Percentiles rank a stretch among this genome's conserved stretches.
Evolutionary conservation across 2,329 filamentous ascomycete genomes (phyloP).

Genomic region (Diaporthe citriasiana): DNA sequence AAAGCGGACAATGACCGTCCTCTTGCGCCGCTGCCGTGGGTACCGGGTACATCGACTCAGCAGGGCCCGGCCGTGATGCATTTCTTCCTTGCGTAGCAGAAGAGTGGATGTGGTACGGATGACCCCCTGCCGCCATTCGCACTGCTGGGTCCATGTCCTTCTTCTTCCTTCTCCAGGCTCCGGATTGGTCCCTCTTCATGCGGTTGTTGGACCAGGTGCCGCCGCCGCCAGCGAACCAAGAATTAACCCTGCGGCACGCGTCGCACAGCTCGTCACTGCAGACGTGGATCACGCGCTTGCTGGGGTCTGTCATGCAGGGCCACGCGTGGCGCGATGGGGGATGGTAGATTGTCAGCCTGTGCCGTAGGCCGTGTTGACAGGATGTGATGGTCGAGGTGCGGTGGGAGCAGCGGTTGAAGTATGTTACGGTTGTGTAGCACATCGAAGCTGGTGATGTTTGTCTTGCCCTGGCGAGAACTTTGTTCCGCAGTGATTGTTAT

Average conservation of each 20-base stretch:
- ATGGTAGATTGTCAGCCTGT: neutral
- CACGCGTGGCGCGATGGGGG: neutral
- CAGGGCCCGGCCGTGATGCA: no score
- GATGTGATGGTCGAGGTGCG: neutral
- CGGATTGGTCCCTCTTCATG: neutral
- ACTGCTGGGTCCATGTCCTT: neutral
- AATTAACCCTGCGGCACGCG: neutral
- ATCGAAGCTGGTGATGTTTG: neutral
- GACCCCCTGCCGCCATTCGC: neutral
- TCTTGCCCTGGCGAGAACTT: neutral
- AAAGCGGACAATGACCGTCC: neutral
- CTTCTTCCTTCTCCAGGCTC: neutral
- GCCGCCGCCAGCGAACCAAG: neutral
- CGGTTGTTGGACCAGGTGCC: neutral
- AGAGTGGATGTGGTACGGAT: neutral
- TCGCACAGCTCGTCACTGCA: constrained; percentile 8
- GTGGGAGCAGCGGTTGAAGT: constrained; percentile 17
- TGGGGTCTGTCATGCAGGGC: neutral
- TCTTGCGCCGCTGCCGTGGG: neutral
- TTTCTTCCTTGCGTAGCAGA: neutral
- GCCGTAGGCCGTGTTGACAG: neutral
- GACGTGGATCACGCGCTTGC: neutral
- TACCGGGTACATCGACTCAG: neutral
- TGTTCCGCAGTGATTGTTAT: neutral
- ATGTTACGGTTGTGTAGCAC: neutral